Evolutionary conservation across 768 basidiomycete species (phyloP).

Genomic region (Termitomyces sp.): DNA sequence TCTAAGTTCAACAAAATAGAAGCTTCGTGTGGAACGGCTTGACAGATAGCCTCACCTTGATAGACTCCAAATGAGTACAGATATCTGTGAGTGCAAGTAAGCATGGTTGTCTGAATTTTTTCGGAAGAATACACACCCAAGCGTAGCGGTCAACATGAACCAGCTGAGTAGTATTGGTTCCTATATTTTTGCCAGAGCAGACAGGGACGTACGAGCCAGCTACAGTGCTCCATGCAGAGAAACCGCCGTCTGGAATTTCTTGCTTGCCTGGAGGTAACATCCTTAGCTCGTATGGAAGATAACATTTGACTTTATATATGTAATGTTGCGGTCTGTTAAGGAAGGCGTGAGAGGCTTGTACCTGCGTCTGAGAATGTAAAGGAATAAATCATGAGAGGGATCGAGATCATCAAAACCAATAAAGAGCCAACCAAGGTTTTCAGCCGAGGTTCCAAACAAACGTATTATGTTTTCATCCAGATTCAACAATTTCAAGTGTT

Average conservation of each 20-base stretch:
- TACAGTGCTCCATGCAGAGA: not conserved
- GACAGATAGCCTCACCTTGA: not conserved
- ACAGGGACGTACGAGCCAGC: not conserved
- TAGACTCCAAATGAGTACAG: slow-evolving; percentile 12
- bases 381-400: no score
- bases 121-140: slow-evolving; percentile 2
- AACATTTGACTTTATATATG: no score
- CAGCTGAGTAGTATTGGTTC: not conserved
- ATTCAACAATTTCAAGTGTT: no score
- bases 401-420: no score
- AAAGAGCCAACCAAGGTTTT: no score
- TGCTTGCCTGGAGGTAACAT: no score
- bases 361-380: no score
- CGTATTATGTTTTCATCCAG: no score
- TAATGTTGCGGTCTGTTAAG: no score
- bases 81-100: not conserved
- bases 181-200: not conserved
- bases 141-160: slow-evolving; percentile 1
- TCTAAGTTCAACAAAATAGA: not conserved
- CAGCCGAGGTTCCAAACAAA: no score
- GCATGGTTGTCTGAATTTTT: not conserved
- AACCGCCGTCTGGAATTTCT: not conserved
- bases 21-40: no score
- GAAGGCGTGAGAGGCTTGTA: no score
- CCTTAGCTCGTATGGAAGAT: not conserved